phyloP scores from a whole-genome alignment of 2,329 filamentous ascomycete species.

The Pseudopyrenochaeta lycopersici region DNA sequence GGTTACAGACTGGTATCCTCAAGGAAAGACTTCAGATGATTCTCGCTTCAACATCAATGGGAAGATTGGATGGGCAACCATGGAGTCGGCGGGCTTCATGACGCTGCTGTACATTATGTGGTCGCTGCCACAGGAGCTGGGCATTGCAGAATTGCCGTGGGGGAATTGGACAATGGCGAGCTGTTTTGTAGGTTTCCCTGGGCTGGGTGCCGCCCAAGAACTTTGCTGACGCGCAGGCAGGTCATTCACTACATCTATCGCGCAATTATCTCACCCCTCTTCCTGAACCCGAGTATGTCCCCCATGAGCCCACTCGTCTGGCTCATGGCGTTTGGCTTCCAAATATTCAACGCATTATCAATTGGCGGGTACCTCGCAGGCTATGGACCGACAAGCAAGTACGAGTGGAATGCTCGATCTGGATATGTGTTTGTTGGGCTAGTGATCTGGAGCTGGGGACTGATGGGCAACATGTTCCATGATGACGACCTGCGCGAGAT shows the following conservation, averaged over 20 bases:
- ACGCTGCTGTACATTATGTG: constrained; percentile 82
- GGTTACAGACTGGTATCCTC: constrained; percentile 78
- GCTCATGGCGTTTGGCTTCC: constrained; percentile 72
- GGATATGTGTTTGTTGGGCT: constrained; percentile 69
- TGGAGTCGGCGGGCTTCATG: constrained; percentile 83
- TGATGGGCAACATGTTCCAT: constrained; percentile 84
- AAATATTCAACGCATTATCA: constrained; percentile 79
- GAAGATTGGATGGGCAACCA: constrained; percentile 83
- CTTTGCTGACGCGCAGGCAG: constrained; percentile 46
- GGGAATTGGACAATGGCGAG: constrained; percentile 79
- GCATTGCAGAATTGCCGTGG: constrained; percentile 71
- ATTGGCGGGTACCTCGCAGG: constrained; percentile 84
- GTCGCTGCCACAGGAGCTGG: constrained; percentile 68
- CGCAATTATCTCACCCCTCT: constrained; percentile 80
- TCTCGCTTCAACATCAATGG: constrained; percentile 87
- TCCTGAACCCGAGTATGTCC: constrained; percentile 88
- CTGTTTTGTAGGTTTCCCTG: constrained; percentile 62
- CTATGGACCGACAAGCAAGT: constrained; percentile 73
- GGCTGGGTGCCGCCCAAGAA: background rate
- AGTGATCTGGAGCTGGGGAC: constrained; percentile 77
- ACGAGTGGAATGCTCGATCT: constrained; percentile 59
- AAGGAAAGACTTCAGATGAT: constrained; percentile 86
- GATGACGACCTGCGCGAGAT: constrained; percentile 92
- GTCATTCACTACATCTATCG: constrained; percentile 91
- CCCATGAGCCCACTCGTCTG: constrained; percentile 80